Evolutionary conservation across 257 asterid genomes (phyloP), one percentile per base, ranked within the genome.

Genomic region (Plantago major): DNA sequence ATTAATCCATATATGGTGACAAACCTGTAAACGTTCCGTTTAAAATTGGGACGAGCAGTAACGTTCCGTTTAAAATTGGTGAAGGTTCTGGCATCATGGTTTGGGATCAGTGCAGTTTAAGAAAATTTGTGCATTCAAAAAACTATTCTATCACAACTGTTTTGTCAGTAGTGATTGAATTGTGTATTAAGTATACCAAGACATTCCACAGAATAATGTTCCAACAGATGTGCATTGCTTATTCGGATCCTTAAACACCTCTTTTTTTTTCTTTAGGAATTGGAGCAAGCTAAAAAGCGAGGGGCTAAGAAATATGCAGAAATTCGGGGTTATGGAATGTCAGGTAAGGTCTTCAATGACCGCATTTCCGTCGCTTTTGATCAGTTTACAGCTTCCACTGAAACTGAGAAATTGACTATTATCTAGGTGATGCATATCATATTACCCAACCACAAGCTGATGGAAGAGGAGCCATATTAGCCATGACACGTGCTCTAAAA

Each of bases 51-150:
- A n/a, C n/a, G n/a, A n/a, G n/a, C n/a, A n/a, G n/a, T n/a, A n/a
- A n/a, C n/a, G n/a, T n/a, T n/a, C n/a, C n/a, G n/a, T n/a, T n/a
- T n/a, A 88, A 96, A 66, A 92, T 92, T 56, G 97, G 97, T 66
- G 99, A 92, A 82, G 97, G 97, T 65, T 79, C 88, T 47, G 99
- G 99, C 67, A 61, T 92, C 72, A 63, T 89, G 76, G 95, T 92
- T 55, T 76, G 89, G 89, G 96, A 96, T 91, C 69, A 80, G 95
- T 72, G 64, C 22, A 75, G 46, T 53, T 51, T 51, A 51, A 10
- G n/a, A 51, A 17, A 9, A 51, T 19, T 13, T 0, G 15, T 9
- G 37, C 19, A 22, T 51, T 28, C 57, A 19, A 5, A 30, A 2
- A 30, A 30, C n/a, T 30, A 30, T 30, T 30, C 37, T 30, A 30